phyloP scores from a whole-genome alignment of 106 monocot genomes.

The Iris macrosiphon region DNA sequence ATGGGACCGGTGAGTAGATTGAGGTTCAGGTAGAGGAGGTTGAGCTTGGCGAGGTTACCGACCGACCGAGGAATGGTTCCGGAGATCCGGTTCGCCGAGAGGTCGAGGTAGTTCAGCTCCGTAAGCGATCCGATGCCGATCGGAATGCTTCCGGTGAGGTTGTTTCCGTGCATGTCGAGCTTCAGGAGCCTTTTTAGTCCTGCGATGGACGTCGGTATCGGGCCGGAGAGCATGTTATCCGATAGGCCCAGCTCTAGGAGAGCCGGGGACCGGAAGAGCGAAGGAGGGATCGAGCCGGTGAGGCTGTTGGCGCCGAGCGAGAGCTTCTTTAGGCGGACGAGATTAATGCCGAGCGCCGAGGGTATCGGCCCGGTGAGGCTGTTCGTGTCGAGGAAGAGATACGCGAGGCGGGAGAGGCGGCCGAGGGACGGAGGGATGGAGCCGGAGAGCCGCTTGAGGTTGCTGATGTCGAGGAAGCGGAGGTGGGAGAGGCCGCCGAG shows the following conservation, averaged over 20 bases:
- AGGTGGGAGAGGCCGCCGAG: conserved; percentile 28
- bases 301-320: conserved; percentile 23
- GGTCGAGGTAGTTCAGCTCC: conserved; percentile 24
- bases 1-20: conserved; percentile 15
- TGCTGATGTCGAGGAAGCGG: conserved; percentile 21
- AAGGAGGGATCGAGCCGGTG: conserved; percentile 13
- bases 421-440: conserved; percentile 34
- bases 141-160: conserved; percentile 21
- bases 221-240: conserved; percentile 17
- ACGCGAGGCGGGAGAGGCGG: conserved; percentile 20
- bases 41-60: conserved; percentile 16
- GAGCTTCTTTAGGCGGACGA: conserved; percentile 15
- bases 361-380: conserved; percentile 27
- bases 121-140: conserved; percentile 20
- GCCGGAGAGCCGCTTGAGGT: conserved; percentile 27
- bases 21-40: conserved; percentile 4
- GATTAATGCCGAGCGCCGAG: neutral
- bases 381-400: conserved; percentile 29
- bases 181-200: conserved; percentile 5
- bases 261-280: neutral
- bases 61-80: conserved; percentile 31
- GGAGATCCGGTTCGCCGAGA: conserved; percentile 22
- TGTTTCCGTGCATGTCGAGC: conserved; percentile 11
- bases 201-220: conserved; percentile 15
- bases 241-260: conserved; percentile 13